phyloP scores from a whole-genome alignment of 1,139 yeast genomes.

The Sugiyamaella castrensis region DNA sequence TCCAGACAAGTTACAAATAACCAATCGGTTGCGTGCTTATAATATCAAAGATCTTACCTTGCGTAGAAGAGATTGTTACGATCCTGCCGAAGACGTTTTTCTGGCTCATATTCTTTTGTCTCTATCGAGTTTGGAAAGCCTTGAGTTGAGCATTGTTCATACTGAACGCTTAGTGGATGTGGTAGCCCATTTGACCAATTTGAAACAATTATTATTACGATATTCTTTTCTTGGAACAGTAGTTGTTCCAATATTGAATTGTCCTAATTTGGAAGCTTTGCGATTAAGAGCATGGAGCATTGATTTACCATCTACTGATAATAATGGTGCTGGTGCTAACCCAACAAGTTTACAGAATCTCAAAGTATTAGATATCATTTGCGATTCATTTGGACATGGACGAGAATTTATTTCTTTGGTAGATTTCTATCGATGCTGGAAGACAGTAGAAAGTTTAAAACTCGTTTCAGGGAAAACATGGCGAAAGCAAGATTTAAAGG shows the following conservation, averaged over 20 bases:
- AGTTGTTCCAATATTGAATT: background rate
- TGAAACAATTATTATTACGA: slow-evolving; percentile 1
- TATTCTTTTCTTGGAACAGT: background rate
- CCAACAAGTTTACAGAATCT: background rate
- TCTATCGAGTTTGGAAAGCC: background rate
- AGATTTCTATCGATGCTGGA: slow-evolving; percentile 2
- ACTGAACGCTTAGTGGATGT: background rate
- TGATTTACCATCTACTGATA: background rate
- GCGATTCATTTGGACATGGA: background rate
- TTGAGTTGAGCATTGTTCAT: slow-evolving; percentile 3
- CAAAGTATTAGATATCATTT: background rate
- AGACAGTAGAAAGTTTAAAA: background rate
- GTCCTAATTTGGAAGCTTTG: background rate
- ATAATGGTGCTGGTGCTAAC: background rate
- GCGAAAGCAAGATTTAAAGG: slow-evolving; percentile 1
- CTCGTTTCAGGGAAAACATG: background rate
- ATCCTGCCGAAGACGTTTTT: background rate
- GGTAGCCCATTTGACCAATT: background rate
- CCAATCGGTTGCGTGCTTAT: no score
- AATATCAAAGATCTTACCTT: background rate
- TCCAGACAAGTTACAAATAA: background rate
- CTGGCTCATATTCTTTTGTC: background rate
- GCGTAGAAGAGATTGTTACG: background rate
- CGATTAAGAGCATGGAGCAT: slow-evolving; percentile 3
- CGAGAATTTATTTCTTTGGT: background rate